A percentile compares a stretch with the other conserved stretches of the same genome.
phyloP scores from a whole-genome alignment of 345 rosid species.

The Eutrema heterophyllum region DNA sequence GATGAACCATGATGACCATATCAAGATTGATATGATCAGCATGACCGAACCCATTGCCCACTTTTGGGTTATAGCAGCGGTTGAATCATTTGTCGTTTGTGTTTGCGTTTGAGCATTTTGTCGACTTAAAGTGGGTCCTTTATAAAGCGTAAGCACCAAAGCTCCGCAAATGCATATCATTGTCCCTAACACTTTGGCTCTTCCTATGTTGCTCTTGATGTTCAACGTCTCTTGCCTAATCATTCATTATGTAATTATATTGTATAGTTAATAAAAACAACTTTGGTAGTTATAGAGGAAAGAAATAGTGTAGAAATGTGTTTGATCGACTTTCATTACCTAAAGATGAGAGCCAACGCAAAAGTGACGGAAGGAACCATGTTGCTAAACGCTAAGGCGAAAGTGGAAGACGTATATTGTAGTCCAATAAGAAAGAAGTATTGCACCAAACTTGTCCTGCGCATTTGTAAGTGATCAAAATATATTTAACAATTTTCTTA shows the following conservation, averaged over 20 bases:
- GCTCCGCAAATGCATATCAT: conserved; percentile 54
- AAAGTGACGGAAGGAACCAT: conserved; percentile 60
- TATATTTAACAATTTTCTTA: not conserved
- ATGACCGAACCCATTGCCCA: conserved; percentile 51
- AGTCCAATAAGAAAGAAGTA: conserved; percentile 56
- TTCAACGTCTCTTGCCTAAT: conserved; percentile 50
- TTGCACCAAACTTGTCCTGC: conserved; percentile 46
- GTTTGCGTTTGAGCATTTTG: conserved; percentile 2
- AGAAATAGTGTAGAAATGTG: not conserved
- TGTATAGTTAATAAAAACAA: not conserved
- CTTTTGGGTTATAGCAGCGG: conserved; percentile 11
- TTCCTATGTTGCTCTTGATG: conserved; percentile 41
- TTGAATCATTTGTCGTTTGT: conserved; percentile 1
- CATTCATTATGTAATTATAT: not conserved
- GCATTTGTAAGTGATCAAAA: not conserved
- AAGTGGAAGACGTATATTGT: conserved; percentile 54
- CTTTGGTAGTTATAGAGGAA: not conserved
- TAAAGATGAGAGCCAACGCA: conserved; percentile 44
- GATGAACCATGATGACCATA: conserved; percentile 62
- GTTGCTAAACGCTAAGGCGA: conserved; percentile 52
- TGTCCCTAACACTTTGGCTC: conserved; percentile 52
- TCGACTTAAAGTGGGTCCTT: conserved; percentile 40
- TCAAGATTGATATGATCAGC: conserved; percentile 35
- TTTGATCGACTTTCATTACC: conserved; percentile 28
- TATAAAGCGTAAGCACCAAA: conserved; percentile 46